A percentile compares a stretch with the other conserved stretches of the same genome.
Evolutionary conservation across 805 yeast species (phyloP).

Genomic region (Helenozyma baotianmanensis): DNA sequence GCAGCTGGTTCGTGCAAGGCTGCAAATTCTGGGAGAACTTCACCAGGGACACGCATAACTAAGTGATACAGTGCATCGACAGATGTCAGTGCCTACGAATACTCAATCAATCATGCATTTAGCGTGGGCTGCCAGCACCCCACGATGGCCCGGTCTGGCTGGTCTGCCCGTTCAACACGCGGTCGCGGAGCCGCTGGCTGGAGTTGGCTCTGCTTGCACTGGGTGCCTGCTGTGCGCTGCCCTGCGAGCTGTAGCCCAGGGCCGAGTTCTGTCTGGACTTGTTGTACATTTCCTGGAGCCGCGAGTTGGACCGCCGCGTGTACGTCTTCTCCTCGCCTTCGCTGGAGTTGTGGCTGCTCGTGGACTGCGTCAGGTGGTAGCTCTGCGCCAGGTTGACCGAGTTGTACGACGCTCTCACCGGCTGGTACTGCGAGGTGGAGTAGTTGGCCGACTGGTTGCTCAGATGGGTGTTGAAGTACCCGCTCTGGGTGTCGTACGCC

Average conservation of each 20-base stretch:
- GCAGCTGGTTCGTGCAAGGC: constrained; percentile 68
- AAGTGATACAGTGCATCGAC: neutral
- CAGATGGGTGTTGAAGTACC: neutral
- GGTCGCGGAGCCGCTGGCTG: constrained; percentile 15
- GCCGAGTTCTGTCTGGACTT: constrained; percentile 34
- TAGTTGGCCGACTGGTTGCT: constrained; percentile 4
- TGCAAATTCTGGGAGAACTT: constrained; percentile 60
- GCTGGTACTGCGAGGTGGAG: constrained; percentile 20
- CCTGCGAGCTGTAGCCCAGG: constrained; percentile 21
- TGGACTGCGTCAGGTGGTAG: neutral
- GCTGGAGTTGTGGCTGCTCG: constrained; percentile 2
- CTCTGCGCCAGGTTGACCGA: constrained; percentile 8
- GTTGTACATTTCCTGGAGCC: constrained; percentile 38
- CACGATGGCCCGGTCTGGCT: constrained; percentile 19
- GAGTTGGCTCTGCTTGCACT: constrained; percentile 25
- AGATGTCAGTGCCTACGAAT: no score
- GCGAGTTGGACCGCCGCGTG: constrained; percentile 30
- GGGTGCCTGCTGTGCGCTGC: constrained; percentile 15
- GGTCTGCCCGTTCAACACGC: constrained; percentile 11
- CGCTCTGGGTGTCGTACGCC: neutral
- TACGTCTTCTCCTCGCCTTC: constrained; percentile 15
- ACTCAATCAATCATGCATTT: no score
- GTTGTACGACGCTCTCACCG: constrained; percentile 22
- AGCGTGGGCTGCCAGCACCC: no score
- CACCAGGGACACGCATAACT: neutral